Conservation (phyloP, 345 rosid species). For the Microthlaspi erraticum region DNA sequence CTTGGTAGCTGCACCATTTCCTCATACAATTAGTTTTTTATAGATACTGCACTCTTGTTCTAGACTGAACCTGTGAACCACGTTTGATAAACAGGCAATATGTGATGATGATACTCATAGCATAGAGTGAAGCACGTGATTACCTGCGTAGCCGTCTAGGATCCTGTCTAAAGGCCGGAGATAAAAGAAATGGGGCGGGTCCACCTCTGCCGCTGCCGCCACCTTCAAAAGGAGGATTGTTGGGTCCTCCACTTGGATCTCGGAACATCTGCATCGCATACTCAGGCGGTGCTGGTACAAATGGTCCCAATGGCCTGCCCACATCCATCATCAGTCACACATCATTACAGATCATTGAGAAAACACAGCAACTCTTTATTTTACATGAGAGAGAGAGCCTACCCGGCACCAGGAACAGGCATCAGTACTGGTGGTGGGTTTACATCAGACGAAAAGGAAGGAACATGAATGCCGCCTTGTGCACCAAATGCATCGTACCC, state of each 20-base stretch:
- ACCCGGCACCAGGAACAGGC: conserved; percentile 99
- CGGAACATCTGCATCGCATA: conserved; percentile 94
- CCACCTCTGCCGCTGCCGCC: conserved; percentile 74
- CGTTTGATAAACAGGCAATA: too few species aligned
- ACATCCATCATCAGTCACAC: conserved; percentile 23
- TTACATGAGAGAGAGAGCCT: conserved; percentile 44
- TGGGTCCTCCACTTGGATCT: conserved; percentile 83
- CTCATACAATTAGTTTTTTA: conserved; percentile 26
- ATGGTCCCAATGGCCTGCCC: conserved; percentile 96
- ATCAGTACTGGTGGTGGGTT: conserved; percentile 94
- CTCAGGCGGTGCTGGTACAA: conserved; percentile 98
- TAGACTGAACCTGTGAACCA: too few species aligned
- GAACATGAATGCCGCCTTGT: conserved; percentile 77
- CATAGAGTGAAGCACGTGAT: conserved; percentile 4
- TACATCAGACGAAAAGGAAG: conserved; percentile 76
- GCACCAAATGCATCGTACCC: conserved; percentile 75
- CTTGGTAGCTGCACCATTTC: conserved; percentile 87
- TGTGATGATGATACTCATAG: not conserved
- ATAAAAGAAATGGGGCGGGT: conserved; percentile 72
- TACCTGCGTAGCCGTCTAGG: conserved; percentile 97
- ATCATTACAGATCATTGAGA: conserved; percentile 12
- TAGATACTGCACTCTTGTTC: not conserved
- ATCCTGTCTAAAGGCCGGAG: conserved; percentile 87
- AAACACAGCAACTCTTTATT: not conserved
- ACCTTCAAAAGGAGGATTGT: conserved; percentile 72